phyloP scores from a whole-genome alignment of 139 green algal genomes.

The Gonium pectorale region DNA sequence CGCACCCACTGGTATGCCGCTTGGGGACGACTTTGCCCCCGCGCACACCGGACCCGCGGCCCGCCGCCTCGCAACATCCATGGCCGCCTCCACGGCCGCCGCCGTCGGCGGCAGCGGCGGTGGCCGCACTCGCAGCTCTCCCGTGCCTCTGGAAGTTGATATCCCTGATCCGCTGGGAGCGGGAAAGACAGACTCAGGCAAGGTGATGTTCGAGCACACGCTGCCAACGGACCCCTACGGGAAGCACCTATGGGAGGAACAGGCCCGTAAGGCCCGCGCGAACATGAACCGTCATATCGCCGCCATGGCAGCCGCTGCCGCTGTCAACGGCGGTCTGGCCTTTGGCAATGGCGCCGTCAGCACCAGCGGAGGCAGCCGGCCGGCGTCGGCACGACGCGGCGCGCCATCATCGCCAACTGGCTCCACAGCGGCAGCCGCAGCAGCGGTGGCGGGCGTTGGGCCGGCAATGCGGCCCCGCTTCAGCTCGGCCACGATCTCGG shows the following conservation, averaged over 20 bases:
- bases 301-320: not conserved
- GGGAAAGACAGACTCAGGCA: slow-evolving; percentile 7
- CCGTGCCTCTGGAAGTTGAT: not conserved
- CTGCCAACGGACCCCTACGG: slow-evolving; percentile 31
- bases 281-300: slow-evolving; percentile 18
- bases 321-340: not conserved
- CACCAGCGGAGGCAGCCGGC: not conserved
- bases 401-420: no score
- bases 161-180: not conserved
- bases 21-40: no score
- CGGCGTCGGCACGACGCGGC: not conserved
- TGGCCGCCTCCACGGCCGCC: no score
- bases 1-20: no score
- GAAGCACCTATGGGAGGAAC: slow-evolving; percentile 40
- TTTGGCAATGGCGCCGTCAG: not conserved
- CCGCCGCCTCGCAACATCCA: no score
- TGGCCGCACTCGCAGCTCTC: no score
- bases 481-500: not conserved
- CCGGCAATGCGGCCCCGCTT: slow-evolving; percentile 7
- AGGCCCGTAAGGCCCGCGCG: slow-evolving; percentile 20
- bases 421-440: not conserved
- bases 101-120: no score
- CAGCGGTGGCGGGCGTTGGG: not conserved
- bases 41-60: no score
- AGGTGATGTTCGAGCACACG: slow-evolving; percentile 44